Base-by-base conservation (phyloP, 2,329 filamentous ascomycete species). In the Beauveria pseudobassiana region DNA sequence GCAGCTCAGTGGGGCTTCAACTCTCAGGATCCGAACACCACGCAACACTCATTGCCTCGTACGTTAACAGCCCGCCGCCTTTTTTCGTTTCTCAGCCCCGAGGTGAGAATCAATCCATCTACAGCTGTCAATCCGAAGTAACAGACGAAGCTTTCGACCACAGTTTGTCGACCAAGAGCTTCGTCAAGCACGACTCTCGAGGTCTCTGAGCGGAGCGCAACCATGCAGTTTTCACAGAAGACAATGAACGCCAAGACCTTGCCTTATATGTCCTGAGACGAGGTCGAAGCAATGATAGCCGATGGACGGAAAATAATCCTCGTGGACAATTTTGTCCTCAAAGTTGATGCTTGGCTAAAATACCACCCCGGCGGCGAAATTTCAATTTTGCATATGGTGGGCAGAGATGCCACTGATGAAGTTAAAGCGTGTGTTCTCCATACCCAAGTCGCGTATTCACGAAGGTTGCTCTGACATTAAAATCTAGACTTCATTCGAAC, bases 341-440 rank as follows among this genome's bases (percentile, higher is more conserved):
- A 92, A 76, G 87, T 91, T 38, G 93, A 98, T 74, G 82, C 88
- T 45, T 99, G 92, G 91, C 78, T 96, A 58, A 85, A 85, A 59
- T 97, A 90, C 70, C 95, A 98, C 70, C 95, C 95, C 14, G 95
- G 95, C 62, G 95, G 95, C 67, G 87, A 93, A 69, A 95, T 92
- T 76, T 85, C 93, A 60, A 96, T 99, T 66, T 80, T 86, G 72
- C 95, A 99, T 72, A 95, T 97, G 91, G 85, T 98, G 64, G 92
- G 92, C 64, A 86, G 89, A 75, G 92, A 96, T 84, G 93, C 91
- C 56, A 97, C 93, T 12, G 93, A 97, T 74, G 95, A 98, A 76
- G 87, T 98, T 64, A 91, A 88, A 73, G 90, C 88, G 91, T 97
- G 82, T 56, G 88, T 80, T 51, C 18, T 43, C 22, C 30, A 16